phyloP scores from a whole-genome alignment of 805 yeast species.

The Wickerhamiella nectarea region DNA sequence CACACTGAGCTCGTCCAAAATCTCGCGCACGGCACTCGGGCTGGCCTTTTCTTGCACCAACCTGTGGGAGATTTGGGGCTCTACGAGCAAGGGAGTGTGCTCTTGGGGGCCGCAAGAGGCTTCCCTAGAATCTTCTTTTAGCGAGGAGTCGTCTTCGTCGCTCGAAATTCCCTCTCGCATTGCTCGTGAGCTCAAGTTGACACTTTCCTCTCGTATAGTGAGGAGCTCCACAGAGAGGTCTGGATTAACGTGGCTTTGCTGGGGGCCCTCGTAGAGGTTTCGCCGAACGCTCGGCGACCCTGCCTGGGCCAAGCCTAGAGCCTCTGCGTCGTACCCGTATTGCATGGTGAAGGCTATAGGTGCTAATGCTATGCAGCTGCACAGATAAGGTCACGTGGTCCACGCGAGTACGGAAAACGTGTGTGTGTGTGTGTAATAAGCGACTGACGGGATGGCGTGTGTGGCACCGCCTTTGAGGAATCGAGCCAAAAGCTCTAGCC shows the following conservation, averaged over 20 bases:
- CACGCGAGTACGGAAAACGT: neutral
- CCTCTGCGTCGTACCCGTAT: neutral
- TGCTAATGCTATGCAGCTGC: neutral
- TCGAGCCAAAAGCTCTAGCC: too few species aligned
- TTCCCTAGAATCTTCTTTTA: neutral
- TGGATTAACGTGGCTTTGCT: neutral
- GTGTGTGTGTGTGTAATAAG: too few species aligned
- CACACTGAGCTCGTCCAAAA: conserved; percentile 2
- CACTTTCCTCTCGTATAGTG: conserved; percentile 17
- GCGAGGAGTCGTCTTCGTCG: neutral
- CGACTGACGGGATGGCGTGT: too few species aligned
- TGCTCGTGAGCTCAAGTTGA: conserved; percentile 15
- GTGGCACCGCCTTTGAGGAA: too few species aligned
- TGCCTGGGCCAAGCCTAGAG: neutral
- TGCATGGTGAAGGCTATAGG: neutral
- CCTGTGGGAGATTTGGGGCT: conserved; percentile 1
- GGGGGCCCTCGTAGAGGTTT: conserved; percentile 8
- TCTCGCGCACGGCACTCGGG: conserved; percentile 5
- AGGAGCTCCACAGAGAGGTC: conserved; percentile 14
- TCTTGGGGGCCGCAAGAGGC: conserved; percentile 1
- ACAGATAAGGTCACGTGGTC: conserved; percentile 9
- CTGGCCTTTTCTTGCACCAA: too few species aligned
- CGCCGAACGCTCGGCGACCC: conserved; percentile 9
- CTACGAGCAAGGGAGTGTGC: conserved; percentile 1
- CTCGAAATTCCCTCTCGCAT: conserved; percentile 12